Base-by-base conservation (phyloP, 495 filamentous ascomycete genomes). In the Neurospora discreta region DNA sequence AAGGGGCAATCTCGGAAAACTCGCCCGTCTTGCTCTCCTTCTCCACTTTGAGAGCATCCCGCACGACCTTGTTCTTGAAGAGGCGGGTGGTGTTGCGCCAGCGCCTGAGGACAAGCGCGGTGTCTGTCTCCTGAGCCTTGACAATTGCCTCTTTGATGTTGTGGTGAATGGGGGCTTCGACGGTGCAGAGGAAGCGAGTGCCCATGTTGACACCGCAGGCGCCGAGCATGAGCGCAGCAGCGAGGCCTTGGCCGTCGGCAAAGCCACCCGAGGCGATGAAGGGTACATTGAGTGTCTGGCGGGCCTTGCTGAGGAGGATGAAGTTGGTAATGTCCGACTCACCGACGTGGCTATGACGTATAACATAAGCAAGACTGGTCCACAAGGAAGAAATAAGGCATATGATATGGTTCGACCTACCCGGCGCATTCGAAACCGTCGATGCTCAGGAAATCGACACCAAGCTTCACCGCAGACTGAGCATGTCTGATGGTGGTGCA, bases 341-440 rank as follows among this genome's bases (percentile, higher is more conserved):
- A 74, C 95, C 95, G 69, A 99, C 94, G 80, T 86, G 84, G 77
- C 83, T 85, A 68, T 72, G 70, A 16, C 30, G 39, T 41, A 18
- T 65, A 44, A 23, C 39, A 23, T 73, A 46, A 40, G 38, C 18
- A 39, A 60, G 33, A 39, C 68, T 60, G 68, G 65, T 42, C 42
- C 52, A 44, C 69, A 68, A 40, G n/a, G n/a, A 16, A 18, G n/a
- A 68, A 16, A 72, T 69, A n/a, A 40, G 42, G 23, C 42, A 41
- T 67, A 52, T 69, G 70, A 41, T 67, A 52, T 69, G 70, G 68
- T 26, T 42, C 18, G 39, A 81, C 83, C 80, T 95, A 96, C 70
- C 95, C 95, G 30, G 93, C 95, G 81, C 95, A 99, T 81, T 99
- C 95, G 76, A 99, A 98, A 26, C 95, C 95, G 77, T 99, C 95